phyloP scores from a whole-genome alignment of 75 land plant species.

The Ceratopteris richardii region DNA sequence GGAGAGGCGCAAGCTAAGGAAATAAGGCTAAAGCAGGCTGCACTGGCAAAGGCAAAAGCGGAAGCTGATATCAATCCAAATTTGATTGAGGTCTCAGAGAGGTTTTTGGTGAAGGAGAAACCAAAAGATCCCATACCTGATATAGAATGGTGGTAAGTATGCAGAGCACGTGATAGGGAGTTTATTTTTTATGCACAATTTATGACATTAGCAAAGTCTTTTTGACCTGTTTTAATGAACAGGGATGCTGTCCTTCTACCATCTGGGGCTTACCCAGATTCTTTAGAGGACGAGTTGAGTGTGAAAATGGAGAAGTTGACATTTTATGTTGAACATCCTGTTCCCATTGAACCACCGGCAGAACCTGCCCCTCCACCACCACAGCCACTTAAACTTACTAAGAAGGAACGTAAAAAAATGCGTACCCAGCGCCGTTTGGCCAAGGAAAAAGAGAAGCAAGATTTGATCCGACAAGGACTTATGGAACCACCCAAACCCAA shows the following conservation, averaged over 20 bases:
- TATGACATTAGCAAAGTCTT: no score
- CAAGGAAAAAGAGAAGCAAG: slow-evolving; percentile 88
- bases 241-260: slow-evolving; percentile 71
- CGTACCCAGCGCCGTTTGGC: slow-evolving; percentile 89
- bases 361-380: slow-evolving; percentile 96
- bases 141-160: slow-evolving; percentile 93
- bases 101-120: slow-evolving; percentile 56
- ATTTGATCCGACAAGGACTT: slow-evolving; percentile 91
- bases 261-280: slow-evolving; percentile 42
- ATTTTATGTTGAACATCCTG: slow-evolving; percentile 81
- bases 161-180: not conserved
- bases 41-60: slow-evolving; percentile 79
- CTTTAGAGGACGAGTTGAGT: slow-evolving; percentile 41
- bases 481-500: slow-evolving; percentile 94
- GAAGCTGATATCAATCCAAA: slow-evolving; percentile 92
- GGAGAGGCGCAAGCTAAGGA: slow-evolving; percentile 97
- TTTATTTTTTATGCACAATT: not conserved
- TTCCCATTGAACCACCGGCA: slow-evolving; percentile 96
- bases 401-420: slow-evolving; percentile 94
- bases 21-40: slow-evolving; percentile 76
- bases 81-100: slow-evolving; percentile 75
- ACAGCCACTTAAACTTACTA: slow-evolving; percentile 91
- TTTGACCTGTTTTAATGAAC: not conserved
- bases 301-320: slow-evolving; percentile 78
- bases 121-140: slow-evolving; percentile 88